A percentile compares a stretch with the other conserved stretches of the same genome.
Conservation (phyloP, 345 rosid species). For the Citrus unshiu region DNA sequence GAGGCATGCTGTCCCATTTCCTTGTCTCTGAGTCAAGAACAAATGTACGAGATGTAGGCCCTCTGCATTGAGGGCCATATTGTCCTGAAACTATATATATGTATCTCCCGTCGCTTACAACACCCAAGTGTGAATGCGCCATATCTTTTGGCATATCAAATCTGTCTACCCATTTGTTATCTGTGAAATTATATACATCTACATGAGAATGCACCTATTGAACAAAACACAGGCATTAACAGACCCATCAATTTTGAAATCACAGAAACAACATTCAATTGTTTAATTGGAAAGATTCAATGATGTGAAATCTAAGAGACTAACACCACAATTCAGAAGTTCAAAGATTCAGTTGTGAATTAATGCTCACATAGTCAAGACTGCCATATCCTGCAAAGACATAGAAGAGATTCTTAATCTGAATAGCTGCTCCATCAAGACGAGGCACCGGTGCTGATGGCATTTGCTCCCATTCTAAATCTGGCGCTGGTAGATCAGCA, state of each 20-base stretch:
- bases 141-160: constrained; percentile 64
- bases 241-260: neutral
- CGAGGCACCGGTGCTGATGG: constrained; percentile 84
- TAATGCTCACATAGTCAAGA: constrained; percentile 52
- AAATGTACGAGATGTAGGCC: constrained; percentile 50
- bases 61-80: constrained; percentile 77
- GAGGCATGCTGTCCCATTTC: constrained; percentile 57
- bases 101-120: constrained; percentile 68
- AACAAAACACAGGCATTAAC: neutral
- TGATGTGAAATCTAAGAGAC: neutral
- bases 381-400: constrained; percentile 70
- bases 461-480: constrained; percentile 73
- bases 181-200: constrained; percentile 66
- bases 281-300: neutral
- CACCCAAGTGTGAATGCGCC: constrained; percentile 84
- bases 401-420: constrained; percentile 62
- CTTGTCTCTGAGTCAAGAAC: constrained; percentile 56
- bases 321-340: neutral
- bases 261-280: neutral
- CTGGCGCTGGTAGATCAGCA: constrained; percentile 76
- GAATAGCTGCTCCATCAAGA: constrained; percentile 73
- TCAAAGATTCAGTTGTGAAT: neutral
- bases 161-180: constrained; percentile 58
- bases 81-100: constrained; percentile 75
- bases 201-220: constrained; percentile 81